Evolutionary conservation across 495 filamentous ascomycete species (phyloP).

Genomic region (Cairneyella variabilis): DNA sequence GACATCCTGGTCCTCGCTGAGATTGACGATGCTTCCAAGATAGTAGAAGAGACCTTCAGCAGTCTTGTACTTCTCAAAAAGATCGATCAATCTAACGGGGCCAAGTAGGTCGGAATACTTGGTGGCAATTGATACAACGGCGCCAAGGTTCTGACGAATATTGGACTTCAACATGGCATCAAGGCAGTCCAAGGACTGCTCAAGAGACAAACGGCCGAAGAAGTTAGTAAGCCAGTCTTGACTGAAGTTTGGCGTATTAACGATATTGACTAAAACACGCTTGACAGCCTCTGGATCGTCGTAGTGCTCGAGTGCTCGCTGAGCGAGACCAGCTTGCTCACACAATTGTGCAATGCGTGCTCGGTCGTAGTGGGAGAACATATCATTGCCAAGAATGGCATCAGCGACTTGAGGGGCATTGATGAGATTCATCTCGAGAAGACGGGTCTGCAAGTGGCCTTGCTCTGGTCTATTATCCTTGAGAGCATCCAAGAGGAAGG

Average conservation of each 20-base stretch:
- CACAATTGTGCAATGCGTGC: conserved; percentile 82
- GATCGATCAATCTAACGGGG: conserved; percentile 79
- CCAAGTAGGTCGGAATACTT: conserved; percentile 98
- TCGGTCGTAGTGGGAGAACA: conserved; percentile 96
- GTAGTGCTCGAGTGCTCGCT: conserved; percentile 90
- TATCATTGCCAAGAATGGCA: conserved; percentile 93
- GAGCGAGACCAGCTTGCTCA: conserved; percentile 81
- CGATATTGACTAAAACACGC: conserved; percentile 75
- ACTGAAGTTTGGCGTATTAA: conserved; percentile 74
- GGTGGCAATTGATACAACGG: conserved; percentile 90
- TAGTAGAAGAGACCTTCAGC: conserved; percentile 98
- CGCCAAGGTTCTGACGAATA: conserved; percentile 93
- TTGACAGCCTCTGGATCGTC: conserved; percentile 89
- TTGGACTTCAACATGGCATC: conserved; percentile 94
- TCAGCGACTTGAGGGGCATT: conserved; percentile 97
- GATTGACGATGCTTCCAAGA: conserved; percentile 93
- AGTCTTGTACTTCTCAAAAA: conserved; percentile 96
- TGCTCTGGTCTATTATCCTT: conserved; percentile 94
- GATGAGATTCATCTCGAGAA: conserved; percentile 96
- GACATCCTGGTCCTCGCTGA: conserved; percentile 92
- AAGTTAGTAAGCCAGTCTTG: conserved; percentile 87
- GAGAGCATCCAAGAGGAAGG: conserved; percentile 91
- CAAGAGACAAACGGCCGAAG: conserved; percentile 90
- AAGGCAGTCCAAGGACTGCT: conserved; percentile 90
- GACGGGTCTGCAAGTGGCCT: conserved; percentile 83